These are phyloP conservation scores for Aspergillus bertholletiae DNA, from an alignment of 495 filamentous ascomycete genomes.

Conservation along the genomic window DNA sequence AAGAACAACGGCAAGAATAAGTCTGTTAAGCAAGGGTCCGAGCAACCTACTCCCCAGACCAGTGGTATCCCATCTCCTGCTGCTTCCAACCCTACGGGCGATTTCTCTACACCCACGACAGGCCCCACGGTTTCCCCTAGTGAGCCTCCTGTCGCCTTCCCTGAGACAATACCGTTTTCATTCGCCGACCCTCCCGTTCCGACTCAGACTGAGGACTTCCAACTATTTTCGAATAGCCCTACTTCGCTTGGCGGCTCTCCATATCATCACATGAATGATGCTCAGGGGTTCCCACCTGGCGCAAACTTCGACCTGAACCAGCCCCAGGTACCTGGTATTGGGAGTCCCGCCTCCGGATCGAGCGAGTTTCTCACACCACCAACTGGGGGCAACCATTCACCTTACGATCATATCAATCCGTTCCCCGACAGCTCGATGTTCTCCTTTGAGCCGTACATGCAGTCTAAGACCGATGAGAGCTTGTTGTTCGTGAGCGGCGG, in stretches of 20 bases:
- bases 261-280: not conserved
- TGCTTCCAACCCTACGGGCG: not conserved
- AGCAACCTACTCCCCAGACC: constrained; percentile 7
- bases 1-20: constrained; percentile 69
- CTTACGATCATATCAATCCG: not conserved
- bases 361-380: not conserved
- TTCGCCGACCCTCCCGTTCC: constrained; percentile 5
- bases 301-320: constrained; percentile 1
- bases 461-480: constrained; percentile 1
- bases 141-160: not conserved
- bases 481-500: not conserved
- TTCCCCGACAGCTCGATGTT: constrained; percentile 3
- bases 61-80: not conserved
- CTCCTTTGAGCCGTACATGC: not conserved
- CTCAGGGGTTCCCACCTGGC: not conserved
- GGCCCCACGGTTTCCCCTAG: not conserved
- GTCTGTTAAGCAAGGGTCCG: constrained; percentile 1
- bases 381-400: not conserved
- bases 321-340: not conserved
- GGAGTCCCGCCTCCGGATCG: not conserved
- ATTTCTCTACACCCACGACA: not conserved
- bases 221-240: constrained; percentile 2
- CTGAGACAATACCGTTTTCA: not conserved
- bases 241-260: constrained; percentile 3
- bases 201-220: constrained; percentile 1